A percentile compares a stretch with the other conserved stretches of the same genome.
These are phyloP conservation scores for Fusarium graminum DNA, from an alignment of 2,329 filamentous ascomycete genomes.

Conservation along the genomic window DNA sequence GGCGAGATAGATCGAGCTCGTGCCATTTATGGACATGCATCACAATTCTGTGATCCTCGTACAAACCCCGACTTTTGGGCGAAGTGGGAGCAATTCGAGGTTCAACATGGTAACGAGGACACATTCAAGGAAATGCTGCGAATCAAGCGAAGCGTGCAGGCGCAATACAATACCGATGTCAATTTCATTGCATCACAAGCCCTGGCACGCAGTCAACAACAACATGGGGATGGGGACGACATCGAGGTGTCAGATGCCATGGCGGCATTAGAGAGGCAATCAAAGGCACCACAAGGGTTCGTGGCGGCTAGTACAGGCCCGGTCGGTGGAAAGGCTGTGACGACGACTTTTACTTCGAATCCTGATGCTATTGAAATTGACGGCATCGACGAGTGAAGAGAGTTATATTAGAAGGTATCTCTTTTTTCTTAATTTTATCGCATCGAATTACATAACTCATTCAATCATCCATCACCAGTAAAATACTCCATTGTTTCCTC, in stretches of 20 bases:
- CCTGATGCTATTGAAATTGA: slow-evolving; percentile 89
- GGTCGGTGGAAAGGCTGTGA: slow-evolving; percentile 62
- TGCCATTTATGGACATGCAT: slow-evolving; percentile 96
- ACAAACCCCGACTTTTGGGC: slow-evolving; percentile 93
- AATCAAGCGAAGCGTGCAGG: slow-evolving; percentile 96
- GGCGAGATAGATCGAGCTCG: slow-evolving; percentile 95
- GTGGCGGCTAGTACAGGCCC: slow-evolving; percentile 86
- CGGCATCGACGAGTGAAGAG: slow-evolving; percentile 71
- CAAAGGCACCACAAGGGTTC: slow-evolving; percentile 89
- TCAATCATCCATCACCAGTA: slow-evolving; percentile 24
- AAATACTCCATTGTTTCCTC: slow-evolving; percentile 32
- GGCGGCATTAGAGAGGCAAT: slow-evolving; percentile 88
- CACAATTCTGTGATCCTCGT: slow-evolving; percentile 95
- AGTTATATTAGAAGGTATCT: slow-evolving; percentile 18
- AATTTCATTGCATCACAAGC: slow-evolving; percentile 98
- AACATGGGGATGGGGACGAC: slow-evolving; percentile 59
- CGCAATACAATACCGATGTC: slow-evolving; percentile 98
- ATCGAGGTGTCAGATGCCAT: slow-evolving; percentile 80
- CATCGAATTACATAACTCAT: slow-evolving; percentile 39
- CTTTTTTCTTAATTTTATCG: slow-evolving; percentile 32
- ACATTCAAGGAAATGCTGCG: slow-evolving; percentile 99
- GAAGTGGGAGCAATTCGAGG: slow-evolving; percentile 97
- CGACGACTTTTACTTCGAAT: slow-evolving; percentile 69
- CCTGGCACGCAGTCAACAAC: slow-evolving; percentile 83
- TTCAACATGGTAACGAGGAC: slow-evolving; percentile 98